Percentiles rank a stretch among this genome's conserved stretches.
Evolutionary conservation across 2,329 filamentous ascomycete genomes (phyloP).

Genomic region (Alternaria viburni): DNA sequence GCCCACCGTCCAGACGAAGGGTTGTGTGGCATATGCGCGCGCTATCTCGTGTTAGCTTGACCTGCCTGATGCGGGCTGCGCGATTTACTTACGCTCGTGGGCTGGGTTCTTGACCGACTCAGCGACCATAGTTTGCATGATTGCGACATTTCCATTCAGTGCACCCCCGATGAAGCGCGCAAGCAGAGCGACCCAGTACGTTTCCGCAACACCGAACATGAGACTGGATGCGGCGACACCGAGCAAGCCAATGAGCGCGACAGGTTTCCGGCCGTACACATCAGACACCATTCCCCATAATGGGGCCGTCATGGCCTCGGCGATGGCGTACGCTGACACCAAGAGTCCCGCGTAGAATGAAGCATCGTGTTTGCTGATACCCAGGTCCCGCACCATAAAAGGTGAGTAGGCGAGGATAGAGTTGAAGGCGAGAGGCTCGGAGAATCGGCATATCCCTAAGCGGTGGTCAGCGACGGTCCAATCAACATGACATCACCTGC

Average conservation of each 20-base stretch:
- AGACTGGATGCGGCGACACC: conserved; percentile 86
- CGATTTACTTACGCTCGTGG: conserved; percentile 74
- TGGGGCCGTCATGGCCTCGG: conserved; percentile 85
- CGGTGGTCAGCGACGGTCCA: conserved; percentile 25
- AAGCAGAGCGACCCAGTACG: conserved; percentile 81
- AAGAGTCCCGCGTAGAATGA: conserved; percentile 86
- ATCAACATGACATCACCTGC: conserved; percentile 24
- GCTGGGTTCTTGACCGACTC: conserved; percentile 87
- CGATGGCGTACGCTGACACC: conserved; percentile 87
- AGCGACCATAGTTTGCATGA: conserved; percentile 92
- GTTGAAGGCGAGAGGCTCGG: conserved; percentile 90
- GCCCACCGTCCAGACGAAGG: conserved; percentile 90
- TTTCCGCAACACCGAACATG: conserved; percentile 79
- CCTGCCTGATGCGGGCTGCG: background rate
- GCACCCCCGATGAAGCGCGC: conserved; percentile 80
- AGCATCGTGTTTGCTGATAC: conserved; percentile 51
- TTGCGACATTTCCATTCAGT: conserved; percentile 89
- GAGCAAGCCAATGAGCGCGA: conserved; percentile 61
- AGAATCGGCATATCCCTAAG: conserved; percentile 86
- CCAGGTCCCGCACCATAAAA: conserved; percentile 49
- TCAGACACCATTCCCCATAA: conserved; percentile 51
- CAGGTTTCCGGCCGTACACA: conserved; percentile 49
- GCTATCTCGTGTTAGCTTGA: conserved; percentile 56
- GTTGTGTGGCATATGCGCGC: conserved; percentile 87
- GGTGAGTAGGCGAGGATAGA: conserved; percentile 84